Base-by-base conservation (phyloP, 176 grass and related monocot genomes). In the Saccharum officinarum region DNA sequence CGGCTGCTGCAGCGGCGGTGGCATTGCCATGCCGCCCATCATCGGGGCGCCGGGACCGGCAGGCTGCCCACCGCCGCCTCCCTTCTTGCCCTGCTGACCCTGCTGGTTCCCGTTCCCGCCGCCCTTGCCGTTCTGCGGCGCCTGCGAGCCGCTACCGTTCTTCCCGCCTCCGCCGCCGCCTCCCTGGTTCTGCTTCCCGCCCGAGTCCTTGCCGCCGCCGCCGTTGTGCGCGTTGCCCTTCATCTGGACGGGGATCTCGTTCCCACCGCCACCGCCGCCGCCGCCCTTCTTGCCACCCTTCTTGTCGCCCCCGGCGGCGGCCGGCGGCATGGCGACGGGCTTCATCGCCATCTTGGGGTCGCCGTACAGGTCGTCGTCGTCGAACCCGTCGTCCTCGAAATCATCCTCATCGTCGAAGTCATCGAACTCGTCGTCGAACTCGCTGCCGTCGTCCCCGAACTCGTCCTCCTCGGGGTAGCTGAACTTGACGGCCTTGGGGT, bases 271-370 rank as follows among this genome's bases (percentile, higher is more conserved):
- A 10, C 87, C 90, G 0, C 45, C 46, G 15, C 39, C 7, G 25
- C 79, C 86, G 18, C 82, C 85, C 6, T 86, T 86, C 6, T 86
- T 86, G 1, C 85, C 93, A 26, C 90, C 85, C 66, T 91, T 92
- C 90, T 91, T 91, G 28, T 82, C 87, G 10, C 80, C 86, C 1
- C 80, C 88, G 7, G 25, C 80, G 15, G 46, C 83, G 18, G 39
- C 82, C 2, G 42, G 59, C 50, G 83, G 78, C 76, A 59, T 50
- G 44, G n/a, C 76, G 15, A 88, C 59, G 1, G 89, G 89, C 83
- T 95, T 95, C 23, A 82, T 85, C 71, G 89, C 71, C 84, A 94
- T 89, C 80, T 89, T 95, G 3, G 84, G 69, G 15, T 97, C 92
- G 39, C 87, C 95, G n/a, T 86, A 84, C 15, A 75, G 20, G 36